phyloP scores from a whole-genome alignment of 108 stramenopile species.

The Chaetoceros tenuissimus region DNA sequence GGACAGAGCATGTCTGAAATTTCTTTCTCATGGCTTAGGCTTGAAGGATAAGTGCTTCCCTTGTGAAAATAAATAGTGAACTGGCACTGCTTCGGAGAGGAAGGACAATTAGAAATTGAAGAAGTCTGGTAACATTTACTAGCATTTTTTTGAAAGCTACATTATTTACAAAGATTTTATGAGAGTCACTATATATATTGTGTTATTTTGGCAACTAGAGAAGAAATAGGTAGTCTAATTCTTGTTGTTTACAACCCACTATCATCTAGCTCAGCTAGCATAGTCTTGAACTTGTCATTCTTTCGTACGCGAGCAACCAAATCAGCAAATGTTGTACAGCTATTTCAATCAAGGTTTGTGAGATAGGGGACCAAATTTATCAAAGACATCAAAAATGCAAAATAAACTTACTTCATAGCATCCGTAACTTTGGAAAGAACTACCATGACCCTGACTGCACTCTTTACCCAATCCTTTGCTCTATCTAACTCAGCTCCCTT shows the following conservation, averaged over 20 bases:
- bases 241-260: not conserved
- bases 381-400: not conserved
- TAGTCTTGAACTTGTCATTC: slow-evolving; percentile 31
- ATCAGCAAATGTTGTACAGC: slow-evolving; percentile 38
- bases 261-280: slow-evolving; percentile 43
- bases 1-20: no score
- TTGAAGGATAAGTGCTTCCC: no score
- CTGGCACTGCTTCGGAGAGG: no score
- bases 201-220: no score
- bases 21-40: no score
- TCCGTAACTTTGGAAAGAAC: slow-evolving; percentile 59
- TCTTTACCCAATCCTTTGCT: slow-evolving; percentile 79
- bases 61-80: no score
- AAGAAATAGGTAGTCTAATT: no score
- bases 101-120: no score
- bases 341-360: not conserved
- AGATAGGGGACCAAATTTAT: not conserved
- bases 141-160: no score
- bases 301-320: slow-evolving; percentile 47
- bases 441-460: slow-evolving; percentile 62
- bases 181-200: no score
- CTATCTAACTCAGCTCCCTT: slow-evolving; percentile 77
- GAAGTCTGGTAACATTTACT: no score
- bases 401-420: slow-evolving; percentile 34
- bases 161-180: no score